Evolutionary conservation across 2,329 filamentous ascomycete species (phyloP), one percentile per base, ranked within the genome.

Genomic region (Colletotrichum viniferum): DNA sequence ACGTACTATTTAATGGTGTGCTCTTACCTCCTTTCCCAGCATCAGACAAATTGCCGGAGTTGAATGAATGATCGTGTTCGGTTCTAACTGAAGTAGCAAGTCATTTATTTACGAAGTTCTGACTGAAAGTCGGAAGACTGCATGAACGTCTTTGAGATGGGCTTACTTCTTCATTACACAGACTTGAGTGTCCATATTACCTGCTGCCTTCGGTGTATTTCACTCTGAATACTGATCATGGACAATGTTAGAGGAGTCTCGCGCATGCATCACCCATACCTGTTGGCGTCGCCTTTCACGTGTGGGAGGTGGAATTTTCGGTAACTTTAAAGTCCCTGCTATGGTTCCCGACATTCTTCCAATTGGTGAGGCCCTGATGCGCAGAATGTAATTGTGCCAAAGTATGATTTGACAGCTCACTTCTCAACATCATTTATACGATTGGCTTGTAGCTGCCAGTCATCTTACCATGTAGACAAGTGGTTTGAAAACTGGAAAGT

Each of bases 351-450:
- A 21, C 9, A 1, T 2, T 12, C 18, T n/a, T 21, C 18, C 18
- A 48, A 12, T 48, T 9, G 5, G 9, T 6, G 0, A n/a, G 18
- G 8, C 4, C 8, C 26, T 3, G 24, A 24, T 24, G 24, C 24
- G 4, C 24, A 24, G 24, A 24, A 24, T 24, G 24, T 24, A 24
- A 24, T 30, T n/a, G 38, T 48, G 38, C 1, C 18, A n/a, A 43
- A 43, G n/a, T n/a, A n/a, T n/a, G 8, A n/a, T 43, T 10, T 10
- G 9, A 43, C 16, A 43, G 8, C 38, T 43, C 4, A 1, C 38
- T n/a, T 1, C 16, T n/a, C 3, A 9, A 1, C 36, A 9, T 3
- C 0, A n/a, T 43, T 43, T 18, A 43, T 18, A 5, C 7, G 4
- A 2, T 18, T 43, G 16, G 16, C 16, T 43, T 2, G 4, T 4